phyloP scores from a whole-genome alignment of 2,329 filamentous ascomycete species.

The Ophiocordyceps robertsii region DNA sequence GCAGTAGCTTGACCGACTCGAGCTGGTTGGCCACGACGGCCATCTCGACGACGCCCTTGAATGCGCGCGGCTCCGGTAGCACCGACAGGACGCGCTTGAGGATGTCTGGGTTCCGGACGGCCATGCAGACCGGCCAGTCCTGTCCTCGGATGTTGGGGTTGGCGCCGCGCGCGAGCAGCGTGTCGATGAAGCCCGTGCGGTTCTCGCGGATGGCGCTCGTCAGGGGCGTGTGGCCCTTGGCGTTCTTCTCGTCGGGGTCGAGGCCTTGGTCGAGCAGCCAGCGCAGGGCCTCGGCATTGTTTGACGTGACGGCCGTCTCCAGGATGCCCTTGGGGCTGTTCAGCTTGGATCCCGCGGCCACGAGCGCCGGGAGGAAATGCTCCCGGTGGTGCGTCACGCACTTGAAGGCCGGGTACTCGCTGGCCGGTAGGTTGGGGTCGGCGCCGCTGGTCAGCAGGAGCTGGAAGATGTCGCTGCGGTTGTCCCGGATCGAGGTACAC shows the following conservation, averaged over 20 bases:
- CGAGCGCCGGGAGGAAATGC: constrained; percentile 44
- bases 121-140: constrained; percentile 61
- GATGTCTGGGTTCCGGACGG: constrained; percentile 46
- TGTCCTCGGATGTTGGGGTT: constrained; percentile 50
- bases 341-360: constrained; percentile 47
- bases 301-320: constrained; percentile 48
- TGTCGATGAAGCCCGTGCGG: constrained; percentile 43
- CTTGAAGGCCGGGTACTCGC: constrained; percentile 55
- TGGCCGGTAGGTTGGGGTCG: constrained; percentile 47
- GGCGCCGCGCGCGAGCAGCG: constrained; percentile 43
- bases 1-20: constrained; percentile 51
- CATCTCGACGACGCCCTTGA: constrained; percentile 55
- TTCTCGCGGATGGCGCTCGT: constrained; percentile 53
- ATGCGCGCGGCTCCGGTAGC: constrained; percentile 43
- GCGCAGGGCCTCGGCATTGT: constrained; percentile 45
- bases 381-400: constrained; percentile 52
- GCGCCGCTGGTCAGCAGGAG: constrained; percentile 44
- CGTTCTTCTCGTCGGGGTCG: constrained; percentile 44
- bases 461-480: constrained; percentile 46
- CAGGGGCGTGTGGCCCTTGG: constrained; percentile 46
- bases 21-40: constrained; percentile 54
- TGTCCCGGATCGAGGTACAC: constrained; percentile 55
- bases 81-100: constrained; percentile 44
- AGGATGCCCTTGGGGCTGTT: constrained; percentile 49
- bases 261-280: constrained; percentile 48